Evolutionary conservation across 2,329 filamentous ascomycete genomes (phyloP).

Genomic region (Neophaeococcomyces aloes): DNA sequence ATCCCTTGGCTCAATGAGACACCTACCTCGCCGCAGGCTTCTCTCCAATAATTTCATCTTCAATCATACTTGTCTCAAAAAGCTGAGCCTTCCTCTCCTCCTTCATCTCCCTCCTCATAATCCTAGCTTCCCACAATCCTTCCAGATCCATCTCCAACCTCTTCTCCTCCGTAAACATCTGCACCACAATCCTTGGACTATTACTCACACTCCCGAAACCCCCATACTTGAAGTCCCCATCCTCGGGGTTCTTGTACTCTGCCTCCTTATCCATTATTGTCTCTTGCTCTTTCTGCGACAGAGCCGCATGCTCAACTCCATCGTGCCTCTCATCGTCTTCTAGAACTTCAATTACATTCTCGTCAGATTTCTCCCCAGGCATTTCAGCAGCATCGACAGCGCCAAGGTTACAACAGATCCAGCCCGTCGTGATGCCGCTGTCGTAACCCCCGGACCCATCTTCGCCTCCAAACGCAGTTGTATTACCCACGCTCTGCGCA

Average conservation of each 20-base stretch:
- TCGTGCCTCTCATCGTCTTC: conserved; percentile 14
- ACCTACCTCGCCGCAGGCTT: not conserved
- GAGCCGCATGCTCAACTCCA: conserved; percentile 9
- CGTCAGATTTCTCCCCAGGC: conserved; percentile 21
- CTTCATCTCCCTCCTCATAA: conserved; percentile 12
- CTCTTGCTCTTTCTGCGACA: conserved; percentile 12
- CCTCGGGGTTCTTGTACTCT: conserved; percentile 33
- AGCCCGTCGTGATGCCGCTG: conserved; percentile 83
- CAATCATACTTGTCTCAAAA: conserved; percentile 6
- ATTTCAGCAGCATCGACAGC: conserved; percentile 46
- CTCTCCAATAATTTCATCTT: conserved; percentile 4
- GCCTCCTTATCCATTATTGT: conserved; percentile 23
- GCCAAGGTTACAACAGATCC: conserved; percentile 89
- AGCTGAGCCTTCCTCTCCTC: conserved; percentile 10
- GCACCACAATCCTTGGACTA: conserved; percentile 55
- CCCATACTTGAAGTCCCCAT: conserved; percentile 40
- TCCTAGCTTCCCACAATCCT: conserved; percentile 45
- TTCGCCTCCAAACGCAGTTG: conserved; percentile 23
- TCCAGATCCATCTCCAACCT: conserved; percentile 57
- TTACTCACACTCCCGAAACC: conserved; percentile 59
- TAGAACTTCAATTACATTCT: conserved; percentile 7
- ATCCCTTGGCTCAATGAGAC: too few relatives aligned
- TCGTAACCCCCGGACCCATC: conserved; percentile 52
- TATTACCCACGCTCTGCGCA: conserved; percentile 58
- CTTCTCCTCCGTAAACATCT: conserved; percentile 63